These are phyloP conservation scores for Ustilago shanxiensis DNA, from an alignment of 1,284 basidiomycete genomes.

Conservation along the genomic window DNA sequence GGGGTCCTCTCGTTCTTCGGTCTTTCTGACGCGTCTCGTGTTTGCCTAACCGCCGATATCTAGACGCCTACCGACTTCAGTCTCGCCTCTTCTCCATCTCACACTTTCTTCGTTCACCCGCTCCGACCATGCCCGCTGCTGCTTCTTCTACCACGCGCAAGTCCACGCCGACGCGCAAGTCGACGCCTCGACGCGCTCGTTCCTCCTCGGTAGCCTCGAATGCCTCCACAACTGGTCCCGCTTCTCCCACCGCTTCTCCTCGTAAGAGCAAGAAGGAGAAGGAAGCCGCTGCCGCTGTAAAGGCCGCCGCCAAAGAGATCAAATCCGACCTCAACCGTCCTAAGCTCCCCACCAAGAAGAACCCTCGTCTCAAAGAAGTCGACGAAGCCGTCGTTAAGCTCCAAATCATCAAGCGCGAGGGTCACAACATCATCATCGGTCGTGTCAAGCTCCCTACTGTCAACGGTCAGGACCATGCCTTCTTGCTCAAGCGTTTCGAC, in stretches of 20 bases:
- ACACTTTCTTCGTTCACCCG: conserved; percentile 1
- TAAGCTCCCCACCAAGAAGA: conserved; percentile 61
- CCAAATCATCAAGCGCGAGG: conserved; percentile 84
- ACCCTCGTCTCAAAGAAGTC: conserved; percentile 60
- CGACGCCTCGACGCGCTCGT: conserved; percentile 63
- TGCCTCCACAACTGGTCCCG: conserved; percentile 45
- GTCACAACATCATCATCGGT: conserved; percentile 86
- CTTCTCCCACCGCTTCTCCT: conserved; percentile 49
- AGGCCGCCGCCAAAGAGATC: conserved; percentile 29
- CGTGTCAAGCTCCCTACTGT: conserved; percentile 90
- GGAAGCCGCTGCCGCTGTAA: conserved; percentile 18
- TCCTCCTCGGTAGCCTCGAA: conserved; percentile 65
- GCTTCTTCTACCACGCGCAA: conserved; percentile 43
- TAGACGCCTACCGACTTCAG: neutral
- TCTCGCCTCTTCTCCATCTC: conserved; percentile 6
- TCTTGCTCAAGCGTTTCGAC: conserved; percentile 94
- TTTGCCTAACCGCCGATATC: neutral
- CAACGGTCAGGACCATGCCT: conserved; percentile 77
- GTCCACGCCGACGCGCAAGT: conserved; percentile 52
- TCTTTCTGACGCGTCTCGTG: conserved; percentile 20
- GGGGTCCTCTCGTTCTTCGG: conserved; percentile 3
- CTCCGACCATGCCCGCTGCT: conserved; percentile 52
- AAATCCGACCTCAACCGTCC: conserved; percentile 46
- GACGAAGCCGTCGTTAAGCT: conserved; percentile 77
- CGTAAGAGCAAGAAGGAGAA: conserved; percentile 49